Evolutionary conservation across 768 basidiomycete genomes (phyloP).

Genomic region (Austroboletus eburneus): DNA sequence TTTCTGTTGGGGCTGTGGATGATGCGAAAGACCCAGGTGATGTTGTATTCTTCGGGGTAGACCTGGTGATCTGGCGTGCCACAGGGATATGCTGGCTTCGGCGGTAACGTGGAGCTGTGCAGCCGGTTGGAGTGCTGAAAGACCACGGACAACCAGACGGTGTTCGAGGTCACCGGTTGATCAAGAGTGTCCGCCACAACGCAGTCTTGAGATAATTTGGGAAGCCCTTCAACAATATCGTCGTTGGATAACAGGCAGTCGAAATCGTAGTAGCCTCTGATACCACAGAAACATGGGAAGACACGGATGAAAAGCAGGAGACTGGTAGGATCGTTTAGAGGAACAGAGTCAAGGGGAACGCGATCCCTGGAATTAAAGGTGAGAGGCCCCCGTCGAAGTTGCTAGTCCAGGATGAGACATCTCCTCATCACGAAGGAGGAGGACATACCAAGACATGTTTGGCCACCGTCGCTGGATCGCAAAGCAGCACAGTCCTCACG

Average conservation of each 20-base stretch:
- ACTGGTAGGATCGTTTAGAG: neutral
- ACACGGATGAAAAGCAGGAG: neutral
- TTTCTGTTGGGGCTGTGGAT: neutral
- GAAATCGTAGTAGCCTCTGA: neutral
- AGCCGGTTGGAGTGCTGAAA: neutral
- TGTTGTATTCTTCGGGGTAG: neutral
- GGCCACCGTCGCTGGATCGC: rapidly evolving
- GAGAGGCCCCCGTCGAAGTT: neutral
- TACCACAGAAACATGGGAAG: neutral
- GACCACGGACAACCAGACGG: neutral
- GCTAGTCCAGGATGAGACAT: too few species aligned
- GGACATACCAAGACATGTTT: neutral
- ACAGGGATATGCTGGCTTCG: too few species aligned
- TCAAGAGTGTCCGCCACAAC: neutral
- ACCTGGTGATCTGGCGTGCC: neutral
- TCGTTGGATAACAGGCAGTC: too few species aligned
- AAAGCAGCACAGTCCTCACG: neutral
- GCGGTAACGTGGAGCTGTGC: neutral
- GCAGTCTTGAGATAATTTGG: neutral
- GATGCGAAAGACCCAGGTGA: neutral
- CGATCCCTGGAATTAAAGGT: neutral
- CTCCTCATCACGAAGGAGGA: too few species aligned
- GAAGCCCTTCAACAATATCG: neutral
- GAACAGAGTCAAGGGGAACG: too few species aligned
- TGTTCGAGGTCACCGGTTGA: neutral